phyloP scores from a whole-genome alignment of 1,284 basidiomycete genomes.

The Rhizoctonia solani region DNA sequence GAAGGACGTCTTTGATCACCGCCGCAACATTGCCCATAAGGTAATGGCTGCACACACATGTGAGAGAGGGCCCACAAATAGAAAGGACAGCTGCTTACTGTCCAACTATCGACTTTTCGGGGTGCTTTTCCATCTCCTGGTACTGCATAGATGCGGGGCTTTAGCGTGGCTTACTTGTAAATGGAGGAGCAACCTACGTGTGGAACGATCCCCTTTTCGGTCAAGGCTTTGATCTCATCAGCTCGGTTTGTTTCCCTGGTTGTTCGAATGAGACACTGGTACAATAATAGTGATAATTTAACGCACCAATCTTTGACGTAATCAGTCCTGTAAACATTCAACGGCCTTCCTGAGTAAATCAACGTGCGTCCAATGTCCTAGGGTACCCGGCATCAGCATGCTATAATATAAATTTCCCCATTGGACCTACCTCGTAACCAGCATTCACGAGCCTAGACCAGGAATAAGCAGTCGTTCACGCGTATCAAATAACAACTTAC shows the following conservation, averaged over 20 bases:
- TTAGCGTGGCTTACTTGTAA: background rate
- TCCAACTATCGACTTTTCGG: conserved; percentile 34
- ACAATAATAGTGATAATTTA: background rate
- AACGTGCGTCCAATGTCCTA: conserved; percentile 57
- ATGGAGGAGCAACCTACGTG: conserved; percentile 12
- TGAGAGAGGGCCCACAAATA: background rate
- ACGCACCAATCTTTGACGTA: conserved; percentile 78
- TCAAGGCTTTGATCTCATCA: conserved; percentile 37
- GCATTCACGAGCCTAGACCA: conserved; percentile 1
- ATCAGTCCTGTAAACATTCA: conserved; percentile 78
- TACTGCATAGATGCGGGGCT: background rate
- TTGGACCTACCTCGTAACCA: conserved; percentile 58
- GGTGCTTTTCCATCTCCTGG: conserved; percentile 35
- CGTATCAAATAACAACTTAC: conserved; percentile 39
- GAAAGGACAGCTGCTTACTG: background rate
- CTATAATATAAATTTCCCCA: no score
- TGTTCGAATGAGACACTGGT: background rate
- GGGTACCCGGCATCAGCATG: background rate
- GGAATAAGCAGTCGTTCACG: background rate
- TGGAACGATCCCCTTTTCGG: conserved; percentile 36
- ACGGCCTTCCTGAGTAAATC: conserved; percentile 86
- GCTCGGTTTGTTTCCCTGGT: conserved; percentile 39
- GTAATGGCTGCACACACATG: conserved; percentile 16
- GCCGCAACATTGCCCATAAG: conserved; percentile 39
- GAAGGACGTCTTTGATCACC: conserved; percentile 46